Evolutionary conservation across 768 basidiomycete genomes (phyloP).

Genomic region (Suillus discolor): DNA sequence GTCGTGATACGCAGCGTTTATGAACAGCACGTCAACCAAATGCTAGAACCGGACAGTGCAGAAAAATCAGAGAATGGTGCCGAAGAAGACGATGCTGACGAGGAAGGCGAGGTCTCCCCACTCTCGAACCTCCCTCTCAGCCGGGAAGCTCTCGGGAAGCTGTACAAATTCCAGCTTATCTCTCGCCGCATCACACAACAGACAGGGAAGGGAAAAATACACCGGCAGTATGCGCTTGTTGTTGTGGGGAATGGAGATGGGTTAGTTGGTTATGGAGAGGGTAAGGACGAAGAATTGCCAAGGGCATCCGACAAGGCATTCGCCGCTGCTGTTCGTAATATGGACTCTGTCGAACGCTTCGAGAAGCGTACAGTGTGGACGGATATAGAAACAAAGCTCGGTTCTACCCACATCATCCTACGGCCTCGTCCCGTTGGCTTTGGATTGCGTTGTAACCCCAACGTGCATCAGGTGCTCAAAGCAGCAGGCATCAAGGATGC

Average conservation of each 20-base stretch:
- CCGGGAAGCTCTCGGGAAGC: slow-evolving; percentile 27
- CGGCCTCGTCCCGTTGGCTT: slow-evolving; percentile 89
- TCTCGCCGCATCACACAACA: slow-evolving; percentile 75
- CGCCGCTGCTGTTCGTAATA: slow-evolving; percentile 73
- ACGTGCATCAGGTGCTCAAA: slow-evolving; percentile 85
- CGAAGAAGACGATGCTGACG: slow-evolving; percentile 25
- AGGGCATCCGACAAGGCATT: slow-evolving; percentile 62
- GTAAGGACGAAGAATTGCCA: slow-evolving; percentile 62
- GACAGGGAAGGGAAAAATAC: slow-evolving; percentile 92
- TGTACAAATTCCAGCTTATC: slow-evolving; percentile 45
- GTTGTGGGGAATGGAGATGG: slow-evolving; percentile 86
- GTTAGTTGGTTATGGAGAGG: slow-evolving; percentile 81
- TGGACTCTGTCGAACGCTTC: slow-evolving; percentile 95
- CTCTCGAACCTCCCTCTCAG: slow-evolving; percentile 20
- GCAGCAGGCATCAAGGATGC: slow-evolving; percentile 96
- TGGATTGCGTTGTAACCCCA: slow-evolving; percentile 87
- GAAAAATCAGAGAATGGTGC: slow-evolving; percentile 16
- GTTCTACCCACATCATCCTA: slow-evolving; percentile 77
- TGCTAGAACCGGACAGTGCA: slow-evolving; percentile 35
- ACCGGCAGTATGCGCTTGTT: slow-evolving; percentile 59
- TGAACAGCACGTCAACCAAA: slow-evolving; percentile 5
- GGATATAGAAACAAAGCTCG: slow-evolving; percentile 82
- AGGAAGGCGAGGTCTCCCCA: slow-evolving; percentile 17
- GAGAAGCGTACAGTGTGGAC: slow-evolving; percentile 96
- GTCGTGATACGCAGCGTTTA: slow-evolving; percentile 64